These are phyloP conservation scores for Colletotrichum tamarilloi DNA, from an alignment of 2,329 filamentous ascomycete genomes.

Conservation along the genomic window DNA sequence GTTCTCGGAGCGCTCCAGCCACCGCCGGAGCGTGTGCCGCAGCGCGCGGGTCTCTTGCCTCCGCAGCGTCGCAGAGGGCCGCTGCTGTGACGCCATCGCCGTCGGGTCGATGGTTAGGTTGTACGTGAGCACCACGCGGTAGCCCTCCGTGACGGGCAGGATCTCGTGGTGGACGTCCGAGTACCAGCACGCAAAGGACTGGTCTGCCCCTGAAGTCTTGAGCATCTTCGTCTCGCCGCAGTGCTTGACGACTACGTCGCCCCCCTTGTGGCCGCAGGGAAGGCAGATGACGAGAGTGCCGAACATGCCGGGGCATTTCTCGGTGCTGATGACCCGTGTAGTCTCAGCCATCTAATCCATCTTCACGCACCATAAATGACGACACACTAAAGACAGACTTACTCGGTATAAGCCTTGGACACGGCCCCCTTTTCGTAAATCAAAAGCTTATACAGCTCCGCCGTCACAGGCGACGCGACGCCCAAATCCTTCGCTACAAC, in stretches of 20 bases:
- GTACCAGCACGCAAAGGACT: constrained; percentile 53
- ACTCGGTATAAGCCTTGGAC: constrained; percentile 59
- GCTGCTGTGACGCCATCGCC: background rate
- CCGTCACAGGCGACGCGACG: constrained; percentile 43
- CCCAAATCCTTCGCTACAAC: constrained; percentile 45
- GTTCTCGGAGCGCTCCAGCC: constrained; percentile 34
- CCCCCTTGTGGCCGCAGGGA: constrained; percentile 59
- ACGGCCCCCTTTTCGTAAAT: constrained; percentile 62
- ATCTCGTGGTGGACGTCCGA: constrained; percentile 64
- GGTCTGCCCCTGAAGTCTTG: constrained; percentile 40
- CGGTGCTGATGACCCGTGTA: constrained; percentile 44
- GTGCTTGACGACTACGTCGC: constrained; percentile 53
- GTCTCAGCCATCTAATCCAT: background rate
- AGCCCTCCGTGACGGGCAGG: constrained; percentile 57
- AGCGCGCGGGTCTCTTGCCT: constrained; percentile 31
- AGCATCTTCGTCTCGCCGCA: constrained; percentile 45
- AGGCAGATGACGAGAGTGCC: constrained; percentile 61
- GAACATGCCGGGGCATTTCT: constrained; percentile 60
- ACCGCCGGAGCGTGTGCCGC: constrained; percentile 40
- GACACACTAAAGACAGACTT: background rate
- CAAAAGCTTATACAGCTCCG: constrained; percentile 58
- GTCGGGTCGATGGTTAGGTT: constrained; percentile 51
- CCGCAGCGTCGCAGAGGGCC: constrained; percentile 38
- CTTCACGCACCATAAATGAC: background rate
- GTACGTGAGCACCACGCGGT: constrained; percentile 63